Percentiles rank a stretch among this genome's conserved stretches.
Evolutionary conservation across 73 alveolate genomes (phyloP).

Genomic region (Blepharisma stoltei): DNA sequence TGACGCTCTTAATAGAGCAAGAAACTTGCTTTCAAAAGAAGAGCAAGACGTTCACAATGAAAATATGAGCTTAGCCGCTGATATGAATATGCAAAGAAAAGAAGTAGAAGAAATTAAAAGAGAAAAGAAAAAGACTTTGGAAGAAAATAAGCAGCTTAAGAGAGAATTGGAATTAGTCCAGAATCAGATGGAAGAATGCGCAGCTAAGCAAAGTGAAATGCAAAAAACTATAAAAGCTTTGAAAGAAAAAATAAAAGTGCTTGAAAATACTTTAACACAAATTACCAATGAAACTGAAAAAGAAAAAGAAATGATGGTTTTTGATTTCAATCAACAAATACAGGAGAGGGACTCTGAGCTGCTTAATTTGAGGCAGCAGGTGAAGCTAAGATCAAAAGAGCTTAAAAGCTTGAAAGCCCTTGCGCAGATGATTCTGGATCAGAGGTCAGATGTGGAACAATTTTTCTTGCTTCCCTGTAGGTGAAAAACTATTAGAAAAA

Average conservation of each 20-base stretch:
- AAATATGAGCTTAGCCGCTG: neutral
- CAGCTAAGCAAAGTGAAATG: constrained; percentile 32
- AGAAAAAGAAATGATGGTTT: constrained; percentile 28
- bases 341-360: constrained; percentile 34
- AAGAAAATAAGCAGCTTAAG: constrained; percentile 28
- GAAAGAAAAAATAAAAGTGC: constrained; percentile 21
- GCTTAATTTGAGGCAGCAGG: constrained; percentile 51
- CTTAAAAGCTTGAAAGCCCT: constrained; percentile 65
- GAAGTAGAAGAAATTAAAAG: constrained; percentile 42
- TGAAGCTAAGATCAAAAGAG: constrained; percentile 67
- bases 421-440: constrained; percentile 80
- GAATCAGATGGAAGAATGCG: constrained; percentile 27
- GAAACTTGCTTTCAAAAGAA: constrained; percentile 26
- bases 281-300: constrained; percentile 37
- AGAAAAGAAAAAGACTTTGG: constrained; percentile 36
- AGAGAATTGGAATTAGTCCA: constrained; percentile 32
- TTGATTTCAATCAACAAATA: constrained; percentile 28
- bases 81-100: constrained; percentile 26
- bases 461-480: too few relatives aligned
- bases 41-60: constrained; percentile 29
- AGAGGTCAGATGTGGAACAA: constrained; percentile 83
- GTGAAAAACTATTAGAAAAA: too few relatives aligned
- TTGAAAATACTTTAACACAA: constrained; percentile 34
- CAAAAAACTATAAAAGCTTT: constrained; percentile 26
- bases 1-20: constrained; percentile 38